Evolutionary conservation across 1,139 yeast species (phyloP).

Genomic region (Suhomyces guaymorum): DNA sequence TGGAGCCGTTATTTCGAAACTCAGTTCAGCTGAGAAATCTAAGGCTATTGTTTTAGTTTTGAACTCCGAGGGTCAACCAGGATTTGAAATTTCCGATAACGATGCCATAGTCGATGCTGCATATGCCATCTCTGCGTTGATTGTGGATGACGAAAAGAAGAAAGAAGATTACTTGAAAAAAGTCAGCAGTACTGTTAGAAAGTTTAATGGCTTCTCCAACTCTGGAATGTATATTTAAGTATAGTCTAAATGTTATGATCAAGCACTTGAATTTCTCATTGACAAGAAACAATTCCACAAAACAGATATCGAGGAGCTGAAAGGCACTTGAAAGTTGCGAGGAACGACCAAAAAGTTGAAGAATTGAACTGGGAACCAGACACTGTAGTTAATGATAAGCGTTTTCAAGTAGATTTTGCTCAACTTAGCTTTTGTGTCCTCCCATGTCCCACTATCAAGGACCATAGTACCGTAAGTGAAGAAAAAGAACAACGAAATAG

Average conservation of each 20-base stretch:
- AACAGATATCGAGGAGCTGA: constrained; percentile 85
- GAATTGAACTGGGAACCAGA: constrained; percentile 97
- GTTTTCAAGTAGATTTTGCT: constrained; percentile 72
- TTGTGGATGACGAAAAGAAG: constrained; percentile 11
- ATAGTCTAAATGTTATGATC: too few species aligned
- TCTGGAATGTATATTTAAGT: constrained; percentile 42
- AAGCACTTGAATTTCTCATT: constrained; percentile 54
- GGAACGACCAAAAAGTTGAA: constrained; percentile 84
- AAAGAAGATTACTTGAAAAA: constrained; percentile 24
- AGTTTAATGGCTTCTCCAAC: constrained; percentile 37
- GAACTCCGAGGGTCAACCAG: constrained; percentile 61
- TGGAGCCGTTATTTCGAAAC: constrained; percentile 43
- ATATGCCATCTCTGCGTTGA: constrained; percentile 22
- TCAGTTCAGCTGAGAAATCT: constrained; percentile 15
- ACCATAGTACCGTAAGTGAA: constrained; percentile 83
- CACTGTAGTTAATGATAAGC: constrained; percentile 71
- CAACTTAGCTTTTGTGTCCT: constrained; percentile 64
- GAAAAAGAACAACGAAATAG: constrained; percentile 76
- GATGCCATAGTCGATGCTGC: constrained; percentile 42
- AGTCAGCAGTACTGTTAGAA: constrained; percentile 35
- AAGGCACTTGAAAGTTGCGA: constrained; percentile 80
- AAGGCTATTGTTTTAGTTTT: constrained; percentile 32
- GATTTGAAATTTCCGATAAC: constrained; percentile 45
- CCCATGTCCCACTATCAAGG: constrained; percentile 71
- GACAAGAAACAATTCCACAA: constrained; percentile 92